Evolutionary conservation across 306 rosid genomes (phyloP).

Genomic region (Inga laurina): DNA sequence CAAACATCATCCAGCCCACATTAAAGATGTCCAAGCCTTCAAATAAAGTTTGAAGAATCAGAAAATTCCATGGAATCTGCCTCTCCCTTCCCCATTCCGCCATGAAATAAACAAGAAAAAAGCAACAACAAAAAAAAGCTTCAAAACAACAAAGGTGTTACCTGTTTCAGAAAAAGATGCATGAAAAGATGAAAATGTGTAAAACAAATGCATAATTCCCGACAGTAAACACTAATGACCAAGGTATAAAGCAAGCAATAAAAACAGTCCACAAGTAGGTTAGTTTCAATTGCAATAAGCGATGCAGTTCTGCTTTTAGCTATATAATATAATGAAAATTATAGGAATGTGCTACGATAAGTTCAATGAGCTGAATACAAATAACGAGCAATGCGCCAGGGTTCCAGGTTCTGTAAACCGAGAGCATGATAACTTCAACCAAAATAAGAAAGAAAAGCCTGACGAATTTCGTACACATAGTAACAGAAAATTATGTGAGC

Average conservation of each 20-base stretch:
- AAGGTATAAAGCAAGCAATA: not conserved
- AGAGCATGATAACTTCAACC: not conserved
- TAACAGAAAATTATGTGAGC: not conserved
- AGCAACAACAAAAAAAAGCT: too few species aligned
- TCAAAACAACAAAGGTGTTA: not conserved
- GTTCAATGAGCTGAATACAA: not conserved
- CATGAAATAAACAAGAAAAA: not conserved
- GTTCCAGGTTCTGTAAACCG: not conserved
- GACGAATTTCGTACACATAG: not conserved
- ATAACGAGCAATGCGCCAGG: not conserved
- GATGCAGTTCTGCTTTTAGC: not conserved
- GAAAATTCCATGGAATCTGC: not conserved
- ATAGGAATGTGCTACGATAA: not conserved
- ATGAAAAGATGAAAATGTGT: not conserved
- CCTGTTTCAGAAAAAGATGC: not conserved
- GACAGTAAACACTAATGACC: not conserved
- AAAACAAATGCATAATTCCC: not conserved
- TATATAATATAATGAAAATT: not conserved
- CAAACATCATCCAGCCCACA: constrained; percentile 9
- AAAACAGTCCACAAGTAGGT: not conserved
- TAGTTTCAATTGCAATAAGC: not conserved
- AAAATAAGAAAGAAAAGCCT: not conserved
- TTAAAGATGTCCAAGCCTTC: not conserved
- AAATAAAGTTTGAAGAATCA: not conserved
- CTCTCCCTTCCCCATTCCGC: not conserved